Evolutionary conservation across 129 eudicot species (phyloP), one percentile per base, ranked within the genome.

Genomic region (Apium graveolens): DNA sequence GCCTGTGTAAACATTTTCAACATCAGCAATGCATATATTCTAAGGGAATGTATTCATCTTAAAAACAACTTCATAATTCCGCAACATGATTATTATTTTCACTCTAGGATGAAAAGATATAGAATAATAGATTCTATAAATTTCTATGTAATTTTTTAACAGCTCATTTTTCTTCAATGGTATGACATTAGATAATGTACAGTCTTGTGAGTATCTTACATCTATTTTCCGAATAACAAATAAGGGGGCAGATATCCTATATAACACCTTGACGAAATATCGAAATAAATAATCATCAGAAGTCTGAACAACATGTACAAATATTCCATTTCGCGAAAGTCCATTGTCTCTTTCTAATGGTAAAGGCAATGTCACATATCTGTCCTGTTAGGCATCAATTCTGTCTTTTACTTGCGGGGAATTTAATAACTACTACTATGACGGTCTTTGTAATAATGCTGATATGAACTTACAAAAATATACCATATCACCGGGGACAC

Each of bases 1-100:
- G 97, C 84, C 99, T 92, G 90, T 77, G 77, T 16, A 74, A 73
- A 41, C 75, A 74, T 26, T 45, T 24, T 24, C 39, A 13, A 69
- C n/a, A 66, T 76, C 24, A 69, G 78, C 73, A 55, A 41, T 63
- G 24, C 69, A 12, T 11, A 13, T 29, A 66, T 13, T 21, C 29
- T 11, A 5, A 14, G 41, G 24, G 9, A 31, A 66, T 13, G 5
- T 41, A 66, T 32, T 29, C 39, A 27, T 66, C 39, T 66, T 60
- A 1, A 11, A 60, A 60, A 4, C 27, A 57, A 66, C 11, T 12
- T 66, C 24, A 66, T 66, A 4, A 4, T 66, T 13, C 38, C 21
- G 0, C 5, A 66, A 32, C 13, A 66, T 31, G 1, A n/a, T n/a
- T 11, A 60, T 60, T 3, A 60, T 60, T 60, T n/a, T 5, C 16